phyloP scores from a whole-genome alignment of 352 stramenopile genomes.

The Phytophthora cactorum region DNA sequence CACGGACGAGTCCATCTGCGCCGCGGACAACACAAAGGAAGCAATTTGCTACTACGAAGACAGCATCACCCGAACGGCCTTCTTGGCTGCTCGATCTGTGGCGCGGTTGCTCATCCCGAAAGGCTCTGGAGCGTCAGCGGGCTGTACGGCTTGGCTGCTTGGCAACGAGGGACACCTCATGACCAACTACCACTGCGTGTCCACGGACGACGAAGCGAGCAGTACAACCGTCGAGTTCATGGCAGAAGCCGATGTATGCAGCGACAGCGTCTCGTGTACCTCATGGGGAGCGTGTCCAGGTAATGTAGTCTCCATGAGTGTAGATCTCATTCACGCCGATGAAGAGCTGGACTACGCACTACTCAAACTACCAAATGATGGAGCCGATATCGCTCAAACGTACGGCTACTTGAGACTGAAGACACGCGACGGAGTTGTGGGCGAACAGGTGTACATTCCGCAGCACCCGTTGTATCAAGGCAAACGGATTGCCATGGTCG shows the following conservation, averaged over 20 bases:
- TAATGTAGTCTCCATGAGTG: slow-evolving; percentile 47
- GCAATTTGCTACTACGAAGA: slow-evolving; percentile 61
- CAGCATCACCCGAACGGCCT: slow-evolving; percentile 34
- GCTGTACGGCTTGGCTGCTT: slow-evolving; percentile 70
- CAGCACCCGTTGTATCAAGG: slow-evolving; percentile 55
- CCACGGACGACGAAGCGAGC: slow-evolving; percentile 41
- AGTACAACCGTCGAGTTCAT: slow-evolving; percentile 69
- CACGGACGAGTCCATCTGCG: slow-evolving; percentile 57
- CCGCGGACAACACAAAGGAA: slow-evolving; percentile 64
- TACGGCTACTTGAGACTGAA: slow-evolving; percentile 72
- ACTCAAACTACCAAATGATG: slow-evolving; percentile 47
- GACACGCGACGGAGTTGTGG: slow-evolving; percentile 30
- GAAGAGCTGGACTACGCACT: slow-evolving; percentile 67
- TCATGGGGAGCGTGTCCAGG: slow-evolving; percentile 52
- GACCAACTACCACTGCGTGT: slow-evolving; percentile 81
- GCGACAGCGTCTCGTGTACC: slow-evolving; percentile 36
- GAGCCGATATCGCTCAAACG: slow-evolving; percentile 39
- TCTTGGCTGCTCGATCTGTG: slow-evolving; percentile 50
- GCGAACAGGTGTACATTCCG: slow-evolving; percentile 59
- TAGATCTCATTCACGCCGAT: slow-evolving; percentile 54
- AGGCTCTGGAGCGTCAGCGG: slow-evolving; percentile 28
- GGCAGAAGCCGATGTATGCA: slow-evolving; percentile 50
- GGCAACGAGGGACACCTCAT: slow-evolving; percentile 66
- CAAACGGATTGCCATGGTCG: slow-evolving; percentile 58
- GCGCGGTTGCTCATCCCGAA: slow-evolving; percentile 62